Base-by-base conservation (phyloP, 1,284 basidiomycete species). In the Ustilago tritici region DNA sequence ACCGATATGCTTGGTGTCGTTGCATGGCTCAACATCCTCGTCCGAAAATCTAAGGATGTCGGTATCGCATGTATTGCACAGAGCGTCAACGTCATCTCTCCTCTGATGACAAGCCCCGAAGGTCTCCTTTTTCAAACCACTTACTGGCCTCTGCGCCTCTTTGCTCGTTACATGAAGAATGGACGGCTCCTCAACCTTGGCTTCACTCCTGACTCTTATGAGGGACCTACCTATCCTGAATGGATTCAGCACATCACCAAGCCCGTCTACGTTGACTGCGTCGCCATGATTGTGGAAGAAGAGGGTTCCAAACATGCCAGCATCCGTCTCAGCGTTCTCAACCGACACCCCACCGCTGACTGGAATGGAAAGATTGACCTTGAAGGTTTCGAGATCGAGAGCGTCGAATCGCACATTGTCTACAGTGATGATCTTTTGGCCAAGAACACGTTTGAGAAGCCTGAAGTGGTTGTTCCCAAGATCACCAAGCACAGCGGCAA, bases 41-140 rank as follows among this genome's bases (percentile, higher is more conserved):
- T 91, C 17, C 87, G 91, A 19, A 90, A 91, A 65, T 89, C 89
- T 8, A 89, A 90, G 76, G 87, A 90, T 32, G 89, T 91, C 52
- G 89, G 89, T 61, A 90, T 91, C 59, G 91, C 91, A 0, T 91
- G 91, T 79, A 89, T 91, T 54, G 90, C 91, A 0, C 91, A 92
- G 87, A 89, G 86, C 36, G 81, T 90, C 59, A 90, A 90, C 74
- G 89, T 90, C 50, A 90, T 90, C 50, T 90, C 89, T 1, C 89
- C 89, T 0, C 87, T 89, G 54, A 84, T 83, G 65, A 81, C 67
- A 28, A 84, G 82, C 36, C 88, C 89, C 0, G 86, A 81, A 4
- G 88, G 89, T 0, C 82, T 90, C 1, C 89, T 89, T 82, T 87
- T 87, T 61, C 90, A 90, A 85, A 89, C 90, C 15, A 90, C 89